Conservation (phyloP, 1,139 yeast species). For the Keqinozyma sinolaborantium region DNA sequence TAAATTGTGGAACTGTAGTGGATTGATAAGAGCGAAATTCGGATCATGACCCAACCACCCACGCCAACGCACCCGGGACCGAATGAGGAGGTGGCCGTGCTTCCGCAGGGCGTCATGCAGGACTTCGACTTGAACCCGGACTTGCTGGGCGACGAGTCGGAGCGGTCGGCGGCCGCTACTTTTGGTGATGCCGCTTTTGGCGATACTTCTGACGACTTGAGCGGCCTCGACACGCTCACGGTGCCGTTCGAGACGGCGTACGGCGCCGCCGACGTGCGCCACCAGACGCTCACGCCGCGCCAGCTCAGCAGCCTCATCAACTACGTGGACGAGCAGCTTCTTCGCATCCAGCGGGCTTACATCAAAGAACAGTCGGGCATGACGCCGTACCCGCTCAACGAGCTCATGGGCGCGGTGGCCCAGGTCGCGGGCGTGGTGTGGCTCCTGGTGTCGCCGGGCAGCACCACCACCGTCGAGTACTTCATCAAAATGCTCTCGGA, state of each 20-base stretch:
- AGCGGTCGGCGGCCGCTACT: conserved; percentile 7
- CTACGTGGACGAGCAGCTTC: conserved; percentile 57
- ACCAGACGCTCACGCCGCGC: conserved; percentile 10
- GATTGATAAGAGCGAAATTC: neutral
- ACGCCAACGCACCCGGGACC: conserved; percentile 51
- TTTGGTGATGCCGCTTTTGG: neutral
- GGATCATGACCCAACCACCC: conserved; percentile 24
- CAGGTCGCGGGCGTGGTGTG: conserved; percentile 52
- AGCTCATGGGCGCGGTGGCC: conserved; percentile 44
- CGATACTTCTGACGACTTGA: no score
- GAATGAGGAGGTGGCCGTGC: conserved; percentile 33
- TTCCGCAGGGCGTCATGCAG: conserved; percentile 28
- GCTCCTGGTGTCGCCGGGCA: conserved; percentile 40
- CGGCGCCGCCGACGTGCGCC: conserved; percentile 1
- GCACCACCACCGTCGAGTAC: conserved; percentile 56
- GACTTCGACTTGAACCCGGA: conserved; percentile 42
- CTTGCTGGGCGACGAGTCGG: conserved; percentile 27
- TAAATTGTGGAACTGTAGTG: neutral
- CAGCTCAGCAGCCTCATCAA: conserved; percentile 63
- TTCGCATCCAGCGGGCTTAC: conserved; percentile 59
- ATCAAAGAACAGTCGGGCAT: conserved; percentile 55
- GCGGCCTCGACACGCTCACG: conserved; percentile 17
- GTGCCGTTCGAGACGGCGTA: conserved; percentile 27
- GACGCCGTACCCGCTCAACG: conserved; percentile 28
- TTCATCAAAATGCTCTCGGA: conserved; percentile 63